phyloP scores from a whole-genome alignment of 768 basidiomycete species.

The Clitopilus passeckerianus region DNA sequence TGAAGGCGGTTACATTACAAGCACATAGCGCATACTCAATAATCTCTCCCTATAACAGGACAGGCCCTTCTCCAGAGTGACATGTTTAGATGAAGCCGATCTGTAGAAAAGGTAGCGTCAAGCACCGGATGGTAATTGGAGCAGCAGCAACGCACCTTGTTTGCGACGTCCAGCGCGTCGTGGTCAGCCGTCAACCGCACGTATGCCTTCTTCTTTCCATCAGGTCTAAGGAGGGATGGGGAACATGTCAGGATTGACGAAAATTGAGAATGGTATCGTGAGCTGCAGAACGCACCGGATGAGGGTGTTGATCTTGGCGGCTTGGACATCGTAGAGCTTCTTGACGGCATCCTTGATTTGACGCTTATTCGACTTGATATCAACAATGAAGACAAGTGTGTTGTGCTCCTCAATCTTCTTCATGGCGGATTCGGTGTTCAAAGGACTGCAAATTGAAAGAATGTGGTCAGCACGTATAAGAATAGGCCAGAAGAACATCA shows the following conservation, averaged over 20 bases:
- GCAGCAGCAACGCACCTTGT: constrained; percentile 63
- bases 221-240: constrained; percentile 53
- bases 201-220: constrained; percentile 99
- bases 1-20: background rate
- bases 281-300: constrained; percentile 62
- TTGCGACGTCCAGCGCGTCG: constrained; percentile 94
- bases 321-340: constrained; percentile 97
- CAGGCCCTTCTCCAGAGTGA: background rate
- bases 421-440: constrained; percentile 98
- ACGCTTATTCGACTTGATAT: constrained; percentile 93
- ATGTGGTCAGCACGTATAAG: background rate
- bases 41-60: background rate
- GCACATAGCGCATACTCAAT: background rate
- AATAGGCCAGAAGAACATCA: too few species aligned
- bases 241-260: too few species aligned
- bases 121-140: background rate
- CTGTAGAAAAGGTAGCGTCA: constrained; percentile 28
- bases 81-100: constrained; percentile 86
- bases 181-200: constrained; percentile 93
- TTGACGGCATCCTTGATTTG: constrained; percentile 99
- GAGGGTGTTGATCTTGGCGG: constrained; percentile 95
- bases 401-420: constrained; percentile 99
- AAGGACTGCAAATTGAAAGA: constrained; percentile 42
- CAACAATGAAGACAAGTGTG: constrained; percentile 97
- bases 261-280: too few species aligned